phyloP scores from a whole-genome alignment of 768 basidiomycete species.

The Amanita exitialis region DNA sequence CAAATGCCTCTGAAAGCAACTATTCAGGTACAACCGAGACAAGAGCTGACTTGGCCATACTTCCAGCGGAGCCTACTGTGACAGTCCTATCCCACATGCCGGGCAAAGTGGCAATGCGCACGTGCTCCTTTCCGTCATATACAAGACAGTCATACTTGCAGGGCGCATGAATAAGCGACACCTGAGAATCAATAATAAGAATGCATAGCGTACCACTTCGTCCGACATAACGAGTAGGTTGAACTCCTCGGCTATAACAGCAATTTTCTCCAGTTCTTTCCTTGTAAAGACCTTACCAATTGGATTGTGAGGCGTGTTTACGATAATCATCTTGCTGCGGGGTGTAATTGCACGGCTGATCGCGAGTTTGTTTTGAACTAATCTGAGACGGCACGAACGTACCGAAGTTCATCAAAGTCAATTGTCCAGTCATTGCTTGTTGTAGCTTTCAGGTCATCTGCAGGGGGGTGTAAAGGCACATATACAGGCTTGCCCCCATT shows the following conservation, averaged over 20 bases:
- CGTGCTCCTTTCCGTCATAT: constrained; percentile 80
- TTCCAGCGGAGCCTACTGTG: constrained; percentile 92
- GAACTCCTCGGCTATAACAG: constrained; percentile 80
- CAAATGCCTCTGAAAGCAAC: constrained; percentile 69
- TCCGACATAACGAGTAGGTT: constrained; percentile 91
- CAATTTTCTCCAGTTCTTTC: constrained; percentile 76
- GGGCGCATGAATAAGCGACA: not conserved
- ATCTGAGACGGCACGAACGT: constrained; percentile 10
- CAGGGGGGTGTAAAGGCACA: constrained; percentile 91
- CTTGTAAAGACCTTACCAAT: constrained; percentile 94
- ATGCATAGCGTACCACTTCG: constrained; percentile 69
- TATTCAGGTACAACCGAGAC: not conserved
- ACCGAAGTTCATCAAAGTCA: constrained; percentile 84
- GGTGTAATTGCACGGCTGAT: constrained; percentile 72
- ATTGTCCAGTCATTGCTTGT: constrained; percentile 80
- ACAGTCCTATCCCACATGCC: constrained; percentile 99
- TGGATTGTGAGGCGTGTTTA: constrained; percentile 97
- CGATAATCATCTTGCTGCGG: constrained; percentile 87
- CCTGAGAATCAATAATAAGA: not conserved
- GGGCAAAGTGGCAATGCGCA: constrained; percentile 88
- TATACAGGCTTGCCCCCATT: constrained; percentile 90
- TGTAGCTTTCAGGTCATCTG: constrained; percentile 30
- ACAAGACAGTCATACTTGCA: constrained; percentile 86
- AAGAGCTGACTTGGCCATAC: constrained; percentile 30
- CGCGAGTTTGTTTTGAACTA: not conserved